Percentiles rank a stretch among this genome's conserved stretches.
These are phyloP conservation scores for Prosopis cineraria DNA, from an alignment of 306 rosid species.

Conservation along the genomic window DNA sequence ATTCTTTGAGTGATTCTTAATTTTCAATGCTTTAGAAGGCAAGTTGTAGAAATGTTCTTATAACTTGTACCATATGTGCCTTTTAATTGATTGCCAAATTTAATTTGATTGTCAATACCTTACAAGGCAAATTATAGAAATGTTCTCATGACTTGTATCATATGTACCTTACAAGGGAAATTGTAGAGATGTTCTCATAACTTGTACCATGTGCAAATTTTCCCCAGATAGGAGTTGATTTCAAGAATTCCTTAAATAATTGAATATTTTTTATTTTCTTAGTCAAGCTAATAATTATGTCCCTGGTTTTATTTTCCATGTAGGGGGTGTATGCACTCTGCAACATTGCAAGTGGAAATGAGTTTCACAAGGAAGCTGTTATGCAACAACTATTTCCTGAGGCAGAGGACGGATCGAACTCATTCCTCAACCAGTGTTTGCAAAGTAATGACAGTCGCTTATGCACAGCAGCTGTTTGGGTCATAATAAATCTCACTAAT, in stretches of 20 bases:
- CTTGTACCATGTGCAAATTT: conserved; percentile 1
- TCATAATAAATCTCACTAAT: conserved; percentile 67
- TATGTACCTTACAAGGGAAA: no score
- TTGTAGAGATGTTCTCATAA: conserved; percentile 5
- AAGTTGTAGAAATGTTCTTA: not conserved
- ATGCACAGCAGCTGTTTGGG: conserved; percentile 73
- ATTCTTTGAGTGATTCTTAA: not conserved
- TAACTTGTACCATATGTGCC: conserved; percentile 5
- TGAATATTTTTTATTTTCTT: not conserved
- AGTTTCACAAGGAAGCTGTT: conserved; percentile 78
- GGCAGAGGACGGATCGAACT: conserved; percentile 47
- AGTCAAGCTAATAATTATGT: conserved; percentile 14
- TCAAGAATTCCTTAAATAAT: no score
- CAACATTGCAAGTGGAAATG: conserved; percentile 82
- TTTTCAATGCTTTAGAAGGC: not conserved
- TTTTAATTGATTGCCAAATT: not conserved
- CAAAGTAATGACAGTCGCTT: conserved; percentile 63
- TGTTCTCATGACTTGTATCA: no score
- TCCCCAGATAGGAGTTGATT: no score
- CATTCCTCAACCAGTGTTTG: conserved; percentile 61
- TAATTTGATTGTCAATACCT: not conserved
- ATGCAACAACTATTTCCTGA: conserved; percentile 64
- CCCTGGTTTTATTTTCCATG: conserved; percentile 34
- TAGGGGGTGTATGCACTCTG: conserved; percentile 80
- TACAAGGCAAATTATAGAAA: not conserved